A percentile compares a stretch with the other conserved stretches of the same genome.
phyloP scores from a whole-genome alignment of 148 eudicot species.

The Agrostemma githago region DNA sequence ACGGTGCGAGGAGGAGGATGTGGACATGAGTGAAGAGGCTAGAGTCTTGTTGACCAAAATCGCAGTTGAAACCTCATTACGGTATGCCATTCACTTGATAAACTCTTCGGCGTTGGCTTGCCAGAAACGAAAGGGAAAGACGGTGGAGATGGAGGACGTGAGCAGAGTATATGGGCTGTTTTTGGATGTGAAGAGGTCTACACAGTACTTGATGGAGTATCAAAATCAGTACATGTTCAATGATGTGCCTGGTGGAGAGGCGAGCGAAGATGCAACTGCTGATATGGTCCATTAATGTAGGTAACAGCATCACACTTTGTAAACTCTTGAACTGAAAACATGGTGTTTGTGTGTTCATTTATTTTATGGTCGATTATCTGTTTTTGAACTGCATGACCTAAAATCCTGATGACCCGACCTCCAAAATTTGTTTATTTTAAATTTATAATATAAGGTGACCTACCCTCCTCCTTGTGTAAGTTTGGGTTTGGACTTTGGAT shows the following conservation, averaged over 20 bases:
- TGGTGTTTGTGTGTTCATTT: not conserved
- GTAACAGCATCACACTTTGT: not conserved
- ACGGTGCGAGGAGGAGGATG: slow-evolving; percentile 32
- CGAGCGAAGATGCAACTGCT: slow-evolving; percentile 41
- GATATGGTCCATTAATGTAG: slow-evolving; percentile 37
- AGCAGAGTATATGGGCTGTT: slow-evolving; percentile 80
- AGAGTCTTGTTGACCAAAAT: slow-evolving; percentile 74
- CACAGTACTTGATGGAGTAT: slow-evolving; percentile 93
- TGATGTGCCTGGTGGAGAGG: slow-evolving; percentile 53
- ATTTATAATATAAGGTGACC: too few relatives aligned
- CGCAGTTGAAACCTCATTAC: slow-evolving; percentile 74
- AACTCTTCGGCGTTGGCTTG: slow-evolving; percentile 83
- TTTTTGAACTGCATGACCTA: not conserved
- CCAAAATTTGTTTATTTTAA: too few relatives aligned
- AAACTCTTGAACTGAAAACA: not conserved
- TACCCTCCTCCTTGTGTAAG: too few relatives aligned
- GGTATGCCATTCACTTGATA: slow-evolving; percentile 82
- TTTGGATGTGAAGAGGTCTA: slow-evolving; percentile 91
- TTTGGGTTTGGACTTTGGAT: too few relatives aligned
- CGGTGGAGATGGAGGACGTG: slow-evolving; percentile 86
- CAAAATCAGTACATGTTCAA: slow-evolving; percentile 90
- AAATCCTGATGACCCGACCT: not conserved
- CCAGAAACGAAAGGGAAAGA: slow-evolving; percentile 70
- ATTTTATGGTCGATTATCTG: not conserved
- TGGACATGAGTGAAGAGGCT: slow-evolving; percentile 88